phyloP scores from a whole-genome alignment of 495 filamentous ascomycete genomes.

The Podospora comata region DNA sequence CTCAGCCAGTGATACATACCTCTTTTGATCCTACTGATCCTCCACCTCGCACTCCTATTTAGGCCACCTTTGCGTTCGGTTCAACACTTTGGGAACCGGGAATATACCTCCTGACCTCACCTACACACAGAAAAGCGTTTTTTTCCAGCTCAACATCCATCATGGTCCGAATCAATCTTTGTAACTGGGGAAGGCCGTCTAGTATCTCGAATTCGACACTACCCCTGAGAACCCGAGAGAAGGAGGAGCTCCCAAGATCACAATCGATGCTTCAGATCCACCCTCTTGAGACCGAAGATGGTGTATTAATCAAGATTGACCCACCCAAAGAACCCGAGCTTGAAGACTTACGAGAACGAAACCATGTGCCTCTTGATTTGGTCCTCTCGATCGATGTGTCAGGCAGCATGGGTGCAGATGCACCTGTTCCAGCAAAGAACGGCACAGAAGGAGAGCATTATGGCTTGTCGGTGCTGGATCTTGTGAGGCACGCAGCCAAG shows the following conservation, averaged over 20 bases:
- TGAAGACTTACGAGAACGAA: neutral
- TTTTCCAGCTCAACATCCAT: neutral
- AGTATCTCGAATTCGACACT: neutral
- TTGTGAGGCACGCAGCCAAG: constrained; percentile 45
- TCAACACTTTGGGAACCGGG: neutral
- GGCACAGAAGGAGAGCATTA: constrained; percentile 31
- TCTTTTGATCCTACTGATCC: neutral
- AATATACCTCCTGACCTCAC: too few species aligned
- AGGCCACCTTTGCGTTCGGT: neutral
- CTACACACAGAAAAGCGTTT: neutral
- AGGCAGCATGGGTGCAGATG: constrained; percentile 38
- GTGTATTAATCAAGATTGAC: constrained; percentile 38
- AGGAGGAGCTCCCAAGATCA: constrained; percentile 7
- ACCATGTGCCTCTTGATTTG: constrained; percentile 44
- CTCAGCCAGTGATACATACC: neutral
- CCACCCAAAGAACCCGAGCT: constrained; percentile 27
- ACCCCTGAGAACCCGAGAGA: neutral
- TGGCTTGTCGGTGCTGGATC: constrained; percentile 42
- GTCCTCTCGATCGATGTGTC: constrained; percentile 49
- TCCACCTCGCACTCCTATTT: neutral
- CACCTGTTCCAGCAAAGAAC: constrained; percentile 30
- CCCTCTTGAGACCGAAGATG: constrained; percentile 27
- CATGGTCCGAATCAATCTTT: neutral
- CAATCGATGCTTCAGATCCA: constrained; percentile 32
- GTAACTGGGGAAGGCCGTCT: neutral